These are phyloP conservation scores for Jatropha multifida DNA, from an alignment of 441 rosid species.

Conservation along the genomic window DNA sequence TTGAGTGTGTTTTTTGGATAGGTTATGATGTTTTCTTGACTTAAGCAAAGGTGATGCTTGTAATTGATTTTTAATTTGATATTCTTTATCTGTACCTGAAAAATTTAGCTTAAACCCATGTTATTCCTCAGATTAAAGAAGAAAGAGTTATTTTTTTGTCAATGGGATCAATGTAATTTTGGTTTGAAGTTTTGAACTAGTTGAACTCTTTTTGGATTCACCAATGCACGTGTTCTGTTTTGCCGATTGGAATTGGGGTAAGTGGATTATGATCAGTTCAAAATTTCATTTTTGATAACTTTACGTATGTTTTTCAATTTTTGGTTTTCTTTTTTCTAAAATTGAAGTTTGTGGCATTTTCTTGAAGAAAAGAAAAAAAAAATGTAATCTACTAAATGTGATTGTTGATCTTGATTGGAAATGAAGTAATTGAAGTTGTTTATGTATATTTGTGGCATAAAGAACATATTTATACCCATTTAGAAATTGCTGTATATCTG, in stretches of 20 bases:
- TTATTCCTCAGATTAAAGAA: not conserved
- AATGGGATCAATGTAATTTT: not conserved
- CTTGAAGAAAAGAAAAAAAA: too few relatives aligned
- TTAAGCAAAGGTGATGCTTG: slow-evolving; percentile 8
- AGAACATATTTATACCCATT: not conserved
- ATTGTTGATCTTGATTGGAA: not conserved
- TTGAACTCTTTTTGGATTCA: not conserved
- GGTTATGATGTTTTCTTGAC: not conserved
- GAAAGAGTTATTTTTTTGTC: not conserved
- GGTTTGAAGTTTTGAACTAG: not conserved
- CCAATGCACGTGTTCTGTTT: slow-evolving; percentile 1
- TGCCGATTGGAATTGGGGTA: not conserved
- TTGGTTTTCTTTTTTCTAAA: too few relatives aligned
- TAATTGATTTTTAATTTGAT: not conserved
- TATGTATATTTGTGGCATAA: not conserved
- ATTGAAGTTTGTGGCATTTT: too few relatives aligned
- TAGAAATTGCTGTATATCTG: not conserved
- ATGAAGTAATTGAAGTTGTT: not conserved
- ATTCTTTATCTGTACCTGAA: not conserved
- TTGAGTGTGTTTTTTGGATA: not conserved
- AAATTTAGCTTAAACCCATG: slow-evolving; percentile 6
- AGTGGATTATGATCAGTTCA: not conserved
- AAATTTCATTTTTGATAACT: not conserved
- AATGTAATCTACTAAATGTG: not conserved
- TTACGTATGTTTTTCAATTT: not conserved